Percentiles rank a stretch among this genome's conserved stretches.
phyloP scores from a whole-genome alignment of 2,329 filamentous ascomycete species.

The Fonsecaea pugnacius region DNA sequence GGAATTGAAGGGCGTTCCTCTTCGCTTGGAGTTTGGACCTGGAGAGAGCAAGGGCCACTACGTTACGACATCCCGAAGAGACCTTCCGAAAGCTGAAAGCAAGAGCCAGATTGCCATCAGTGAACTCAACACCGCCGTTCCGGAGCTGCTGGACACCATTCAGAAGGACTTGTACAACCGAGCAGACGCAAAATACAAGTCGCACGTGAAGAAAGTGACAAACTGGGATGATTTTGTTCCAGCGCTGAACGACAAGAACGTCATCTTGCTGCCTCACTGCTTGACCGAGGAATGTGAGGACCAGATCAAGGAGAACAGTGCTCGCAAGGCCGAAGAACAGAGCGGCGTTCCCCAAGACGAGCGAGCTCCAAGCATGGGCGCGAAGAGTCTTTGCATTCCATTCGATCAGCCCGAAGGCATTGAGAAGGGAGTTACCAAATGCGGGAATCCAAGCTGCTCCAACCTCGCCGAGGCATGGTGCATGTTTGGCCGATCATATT shows the following conservation, averaged over 20 bases:
- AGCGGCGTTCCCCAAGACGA: constrained; percentile 74
- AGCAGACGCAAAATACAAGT: constrained; percentile 76
- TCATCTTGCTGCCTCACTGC: constrained; percentile 90
- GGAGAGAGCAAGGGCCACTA: constrained; percentile 87
- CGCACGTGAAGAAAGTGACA: constrained; percentile 78
- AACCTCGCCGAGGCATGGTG: constrained; percentile 80
- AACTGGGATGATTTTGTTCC: constrained; percentile 93
- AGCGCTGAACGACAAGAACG: constrained; percentile 86
- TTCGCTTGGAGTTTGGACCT: constrained; percentile 93
- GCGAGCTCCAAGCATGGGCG: constrained; percentile 74
- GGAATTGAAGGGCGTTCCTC: constrained; percentile 93
- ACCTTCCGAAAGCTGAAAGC: constrained; percentile 61
- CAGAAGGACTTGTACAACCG: constrained; percentile 79
- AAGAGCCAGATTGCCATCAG: constrained; percentile 76
- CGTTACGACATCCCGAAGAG: constrained; percentile 83
- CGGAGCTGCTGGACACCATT: constrained; percentile 83
- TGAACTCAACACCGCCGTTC: constrained; percentile 73
- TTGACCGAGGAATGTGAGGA: constrained; percentile 84
- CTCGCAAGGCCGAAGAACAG: constrained; percentile 65
- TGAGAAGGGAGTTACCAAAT: constrained; percentile 81
- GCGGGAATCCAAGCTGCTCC: constrained; percentile 84
- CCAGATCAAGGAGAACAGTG: constrained; percentile 89
- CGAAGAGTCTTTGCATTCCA: constrained; percentile 76
- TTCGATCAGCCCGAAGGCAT: constrained; percentile 85
- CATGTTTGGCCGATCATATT: constrained; percentile 76